phyloP scores from a whole-genome alignment of 2,329 filamentous ascomycete genomes.

The Beauveria caledonica region DNA sequence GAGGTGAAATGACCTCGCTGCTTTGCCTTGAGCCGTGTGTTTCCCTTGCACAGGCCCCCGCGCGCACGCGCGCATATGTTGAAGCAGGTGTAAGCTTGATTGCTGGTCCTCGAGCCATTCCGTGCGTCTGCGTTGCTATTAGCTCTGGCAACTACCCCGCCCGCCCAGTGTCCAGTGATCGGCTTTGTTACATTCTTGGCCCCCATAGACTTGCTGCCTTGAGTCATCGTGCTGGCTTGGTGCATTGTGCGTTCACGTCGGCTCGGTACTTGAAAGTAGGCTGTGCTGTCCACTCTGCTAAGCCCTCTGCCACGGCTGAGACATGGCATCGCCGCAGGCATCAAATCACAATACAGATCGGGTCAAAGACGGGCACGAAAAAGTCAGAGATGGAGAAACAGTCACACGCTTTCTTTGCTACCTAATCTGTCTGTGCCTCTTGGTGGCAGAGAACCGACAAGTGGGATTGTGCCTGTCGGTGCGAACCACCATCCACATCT shows the following conservation, averaged over 20 bases:
- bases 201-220: neutral
- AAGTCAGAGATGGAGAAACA: neutral
- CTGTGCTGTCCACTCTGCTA: neutral
- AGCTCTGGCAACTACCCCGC: no score
- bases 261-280: conserved; percentile 1
- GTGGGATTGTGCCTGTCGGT: neutral
- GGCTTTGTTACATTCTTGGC: neutral
- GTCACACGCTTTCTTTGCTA: conserved; percentile 3
- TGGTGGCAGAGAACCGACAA: neutral
- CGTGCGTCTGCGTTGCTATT: no score
- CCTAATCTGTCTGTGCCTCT: neutral
- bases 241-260: neutral
- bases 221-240: neutral
- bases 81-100: no score
- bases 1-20: no score
- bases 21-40: no score
- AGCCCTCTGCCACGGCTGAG: neutral
- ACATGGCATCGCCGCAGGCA: neutral
- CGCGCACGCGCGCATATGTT: no score
- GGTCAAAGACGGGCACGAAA: neutral
- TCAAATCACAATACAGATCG: neutral
- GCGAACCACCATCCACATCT: neutral
- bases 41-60: no score
- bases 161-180: no score
- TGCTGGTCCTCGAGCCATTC: no score